Percentiles rank a stretch among this genome's conserved stretches.
These are phyloP conservation scores for Aphanomyces euteiches DNA, from an alignment of 352 stramenopile species.

Conservation along the genomic window DNA sequence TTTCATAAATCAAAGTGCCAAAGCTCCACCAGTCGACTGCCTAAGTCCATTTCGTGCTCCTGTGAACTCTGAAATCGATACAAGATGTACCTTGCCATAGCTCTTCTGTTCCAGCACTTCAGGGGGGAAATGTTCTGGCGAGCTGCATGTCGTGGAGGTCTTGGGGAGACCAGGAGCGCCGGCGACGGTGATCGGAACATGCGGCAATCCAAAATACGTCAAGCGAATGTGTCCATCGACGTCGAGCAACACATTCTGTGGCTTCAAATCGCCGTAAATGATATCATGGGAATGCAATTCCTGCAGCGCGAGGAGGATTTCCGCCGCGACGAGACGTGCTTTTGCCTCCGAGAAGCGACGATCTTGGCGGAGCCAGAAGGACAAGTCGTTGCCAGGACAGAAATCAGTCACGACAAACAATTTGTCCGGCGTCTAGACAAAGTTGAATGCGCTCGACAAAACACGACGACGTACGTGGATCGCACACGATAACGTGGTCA, in stretches of 20 bases:
- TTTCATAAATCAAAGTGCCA: slow-evolving; percentile 94
- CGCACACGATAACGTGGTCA: slow-evolving; percentile 81
- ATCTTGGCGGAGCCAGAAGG: slow-evolving; percentile 95
- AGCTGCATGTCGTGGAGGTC: slow-evolving; percentile 91
- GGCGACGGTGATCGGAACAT: slow-evolving; percentile 86
- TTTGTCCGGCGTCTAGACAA: slow-evolving; percentile 86
- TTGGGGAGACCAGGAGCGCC: slow-evolving; percentile 76
- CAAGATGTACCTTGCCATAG: slow-evolving; percentile 58
- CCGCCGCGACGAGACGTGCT: slow-evolving; percentile 87
- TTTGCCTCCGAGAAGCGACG: slow-evolving; percentile 90
- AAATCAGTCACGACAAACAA: slow-evolving; percentile 94
- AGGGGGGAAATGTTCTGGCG: slow-evolving; percentile 91
- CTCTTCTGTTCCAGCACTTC: slow-evolving; percentile 94
- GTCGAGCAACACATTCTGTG: slow-evolving; percentile 94
- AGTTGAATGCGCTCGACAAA: slow-evolving; percentile 10
- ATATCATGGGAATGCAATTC: slow-evolving; percentile 93
- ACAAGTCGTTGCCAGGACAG: slow-evolving; percentile 91
- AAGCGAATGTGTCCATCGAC: slow-evolving; percentile 91
- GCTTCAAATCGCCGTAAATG: slow-evolving; percentile 96
- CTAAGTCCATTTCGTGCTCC: slow-evolving; percentile 22
- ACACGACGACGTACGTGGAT: slow-evolving; percentile 47
- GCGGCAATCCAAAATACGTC: slow-evolving; percentile 94
- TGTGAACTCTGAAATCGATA: background rate
- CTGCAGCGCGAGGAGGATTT: slow-evolving; percentile 92
- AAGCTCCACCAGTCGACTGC: slow-evolving; percentile 89